Evolutionary conservation across 441 rosid genomes (phyloP), one percentile per base, ranked within the genome.

Genomic region (Codiaeum variegatum): DNA sequence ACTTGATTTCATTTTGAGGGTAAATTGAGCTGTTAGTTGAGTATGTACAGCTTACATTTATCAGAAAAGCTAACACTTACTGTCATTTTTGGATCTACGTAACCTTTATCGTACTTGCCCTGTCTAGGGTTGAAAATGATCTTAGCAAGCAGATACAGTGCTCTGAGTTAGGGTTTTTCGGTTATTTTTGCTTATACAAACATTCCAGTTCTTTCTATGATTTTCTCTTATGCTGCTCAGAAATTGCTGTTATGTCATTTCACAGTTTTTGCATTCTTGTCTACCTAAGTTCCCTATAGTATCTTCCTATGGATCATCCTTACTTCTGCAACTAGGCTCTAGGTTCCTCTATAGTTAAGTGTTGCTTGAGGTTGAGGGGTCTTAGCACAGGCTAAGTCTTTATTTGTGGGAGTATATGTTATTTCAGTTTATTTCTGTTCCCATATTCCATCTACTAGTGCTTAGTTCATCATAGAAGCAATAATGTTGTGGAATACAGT

Each of bases 31-130:
- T 66, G 15, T 49, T 69, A 32, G 69, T 38, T 61, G 56, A 54
- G 19, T 34, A 12, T 32, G 12, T 47, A 38, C 21, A 62, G 65
- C 51, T 73, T 65, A 65, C 52, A 44, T 51, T 68, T 19, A 24
- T 2, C 6, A 6, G 21, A 23, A 44, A 51, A 13, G 10, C 24
- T 15, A 28, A 10, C 26, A 11, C 21, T 12, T 66, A 23, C 21
- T 66, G 23, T 31, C 36, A 4, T 60, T 56, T 46, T 77, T 42
- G 74, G 71, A 75, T 77, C 79, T 72, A 65, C 28, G 52, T n/a
- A 7, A 19, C 13, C 31, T 36, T 23, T 63, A 28, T 31, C 42
- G 10, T 4, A 47, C 26, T 38, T 8, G 64, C 32, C 59, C 28
- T 56, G 31, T 69, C 28, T 44, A 11, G 31, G 66, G 10, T 58